Base-by-base conservation (phyloP, 352 stramenopile species). In the Phytophthora crassamura region DNA sequence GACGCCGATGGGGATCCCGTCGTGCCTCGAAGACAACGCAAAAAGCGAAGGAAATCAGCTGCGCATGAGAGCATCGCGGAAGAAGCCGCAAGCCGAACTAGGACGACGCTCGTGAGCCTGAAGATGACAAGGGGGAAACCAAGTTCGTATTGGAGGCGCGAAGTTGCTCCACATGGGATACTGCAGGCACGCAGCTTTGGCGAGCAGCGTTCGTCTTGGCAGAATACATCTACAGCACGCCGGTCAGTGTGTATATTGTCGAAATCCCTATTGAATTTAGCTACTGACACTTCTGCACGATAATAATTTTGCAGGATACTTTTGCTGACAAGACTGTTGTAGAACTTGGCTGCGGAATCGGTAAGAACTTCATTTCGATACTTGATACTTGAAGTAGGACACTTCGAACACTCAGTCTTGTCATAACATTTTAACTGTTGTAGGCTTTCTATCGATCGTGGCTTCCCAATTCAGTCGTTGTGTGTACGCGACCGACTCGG, bases 291-390 rank as follows among this genome's bases (percentile, higher is more conserved):
- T 10, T 42, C 12, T 59, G 40, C 11, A 10, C 18, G 18, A 7
- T 18, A 5, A 34, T 14, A 11, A 36, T 47, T 36, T 12, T 46
- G 15, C 48, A 84, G 78, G 33, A 69, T 28, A 11, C 51, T 22
- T 75, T 88, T 36, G 22, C 39, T n/a, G 50, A 50, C 9, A 33
- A 63, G 34, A 74, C 48, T 20, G 64, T 89, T 36, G 55, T 92
- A 3, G 83, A 90, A 30, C 63, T 90, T 15, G 79, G 79, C 9
- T 85, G 73, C 53, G 79, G 75, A 43, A 81, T 90, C 16, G 82
- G 76, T 89, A 41, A 12, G 59, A n/a, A 43, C n/a, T 46, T 28
- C 34, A 35, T 9, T 56, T 42, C 25, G 32, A 56, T 34, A 20
- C 5, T 36, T 16, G 8, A 2, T 35, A 16, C 18, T 16, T 8